Evolutionary conservation across 1,139 yeast species (phyloP), one percentile per base, ranked within the genome.

Genomic region (Protomyces macrosporus): DNA sequence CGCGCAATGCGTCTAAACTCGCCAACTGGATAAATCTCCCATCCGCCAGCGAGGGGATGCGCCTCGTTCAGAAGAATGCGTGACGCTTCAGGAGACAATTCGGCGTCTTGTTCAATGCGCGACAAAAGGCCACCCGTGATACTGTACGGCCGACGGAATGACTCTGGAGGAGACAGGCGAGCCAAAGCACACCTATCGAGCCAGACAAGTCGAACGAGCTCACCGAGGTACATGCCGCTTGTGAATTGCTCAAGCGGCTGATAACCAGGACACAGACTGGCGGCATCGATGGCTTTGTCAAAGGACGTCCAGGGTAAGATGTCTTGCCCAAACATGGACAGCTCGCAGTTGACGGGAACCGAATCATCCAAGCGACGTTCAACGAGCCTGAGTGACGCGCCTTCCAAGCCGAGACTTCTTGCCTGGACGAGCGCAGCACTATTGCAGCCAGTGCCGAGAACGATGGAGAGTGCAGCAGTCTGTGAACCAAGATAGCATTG

Each of bases 371-470:
- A 23, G 23, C 2, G 23, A 23, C 23, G 23, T 1, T 23, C 23
- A 23, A 1, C 2, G 23, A 23, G 23, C 2, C 2, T 23, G 23
- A 23, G 23, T 2, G 23, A 23, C 23, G 23, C 23, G 23, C 23
- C 2, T 23, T 23, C 2, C 4, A 50, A 12, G 37, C 53, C 33
- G 0, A 14, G 32, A 12, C 34, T 4, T 4, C 7, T 42, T 4
- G 50, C 39, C 50, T 40, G 39, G 51, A 30, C 48, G 2, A 35
- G 50, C 14, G 40, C 33, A 34, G 76, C 71, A 14, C 74, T 95
- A 74, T 90, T 90, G 54, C 95, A 86, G 70, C 97, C 97, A 2
- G 97, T 90, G 68, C 97, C 97, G 70, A 88, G 87, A 67, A 90
- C 89, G 66, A 90, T 84, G 50, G 96, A 95, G 70, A 90, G 79